phyloP scores from a whole-genome alignment of 768 basidiomycete species.

The Kwoniella dendrophila region DNA sequence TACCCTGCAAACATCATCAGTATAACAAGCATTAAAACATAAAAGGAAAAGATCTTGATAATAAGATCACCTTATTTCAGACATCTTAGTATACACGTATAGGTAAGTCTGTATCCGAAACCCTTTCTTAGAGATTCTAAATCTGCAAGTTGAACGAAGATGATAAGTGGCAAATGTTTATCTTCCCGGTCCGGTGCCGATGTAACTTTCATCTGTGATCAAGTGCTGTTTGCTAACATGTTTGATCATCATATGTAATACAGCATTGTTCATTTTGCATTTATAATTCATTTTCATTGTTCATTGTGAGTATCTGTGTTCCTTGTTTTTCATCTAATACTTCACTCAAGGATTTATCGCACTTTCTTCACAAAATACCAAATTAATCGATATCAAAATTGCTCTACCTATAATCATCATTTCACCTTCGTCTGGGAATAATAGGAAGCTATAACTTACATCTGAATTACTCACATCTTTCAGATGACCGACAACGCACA shows the following conservation, averaged over 20 bases:
- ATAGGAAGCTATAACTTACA: too few relatives aligned
- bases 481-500: slow-evolving; percentile 26
- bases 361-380: neutral
- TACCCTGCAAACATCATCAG: neutral
- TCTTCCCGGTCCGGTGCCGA: too few relatives aligned
- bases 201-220: too few relatives aligned
- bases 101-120: slow-evolving; percentile 1
- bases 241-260: too few relatives aligned
- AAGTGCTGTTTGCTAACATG: too few relatives aligned
- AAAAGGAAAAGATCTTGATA: neutral
- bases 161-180: too few relatives aligned
- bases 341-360: neutral
- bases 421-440: too few relatives aligned
- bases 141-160: too few relatives aligned
- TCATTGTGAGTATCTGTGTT: too few relatives aligned
- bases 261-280: too few relatives aligned
- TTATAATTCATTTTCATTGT: too few relatives aligned
- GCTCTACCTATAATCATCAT: neutral
- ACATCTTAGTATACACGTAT: slow-evolving; percentile 2
- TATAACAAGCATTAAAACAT: neutral
- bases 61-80: neutral
- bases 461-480: neutral
- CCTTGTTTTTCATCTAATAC: neutral
- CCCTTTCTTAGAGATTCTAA: neutral
- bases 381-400: slow-evolving; percentile 2